phyloP scores from a whole-genome alignment of 164 flowering plant genomes.

The Macadamia integrifolia region DNA sequence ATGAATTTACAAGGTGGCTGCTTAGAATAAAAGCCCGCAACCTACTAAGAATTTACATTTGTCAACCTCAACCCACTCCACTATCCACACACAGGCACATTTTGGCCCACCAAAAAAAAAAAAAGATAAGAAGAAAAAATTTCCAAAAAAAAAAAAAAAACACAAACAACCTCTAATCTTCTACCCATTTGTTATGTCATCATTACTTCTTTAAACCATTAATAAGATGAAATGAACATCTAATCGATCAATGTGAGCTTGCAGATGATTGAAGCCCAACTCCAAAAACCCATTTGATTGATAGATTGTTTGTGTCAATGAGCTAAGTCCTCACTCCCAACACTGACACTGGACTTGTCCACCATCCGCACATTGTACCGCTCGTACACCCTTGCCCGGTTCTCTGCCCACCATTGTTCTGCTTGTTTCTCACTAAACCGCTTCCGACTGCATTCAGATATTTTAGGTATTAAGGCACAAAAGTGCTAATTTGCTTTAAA shows the following conservation, averaged over 20 bases:
- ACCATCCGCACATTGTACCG: slow-evolving; percentile 75
- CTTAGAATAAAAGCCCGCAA: slow-evolving; percentile 33
- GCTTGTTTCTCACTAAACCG: slow-evolving; percentile 96
- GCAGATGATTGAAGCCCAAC: slow-evolving; percentile 12
- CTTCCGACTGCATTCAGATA: slow-evolving; percentile 70
- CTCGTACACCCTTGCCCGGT: slow-evolving; percentile 78
- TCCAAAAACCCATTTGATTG: slow-evolving; percentile 22
- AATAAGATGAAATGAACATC: slow-evolving; percentile 26
- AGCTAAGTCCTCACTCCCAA: slow-evolving; percentile 53
- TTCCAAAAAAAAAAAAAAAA: slow-evolving; percentile 1
- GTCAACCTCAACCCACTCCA: slow-evolving; percentile 32
- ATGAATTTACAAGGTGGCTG: slow-evolving; percentile 51
- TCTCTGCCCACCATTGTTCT: slow-evolving; percentile 97
- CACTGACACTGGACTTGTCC: slow-evolving; percentile 71
- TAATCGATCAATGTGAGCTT: slow-evolving; percentile 23
- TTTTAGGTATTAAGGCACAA: not conserved
- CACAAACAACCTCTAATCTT: slow-evolving; percentile 24
- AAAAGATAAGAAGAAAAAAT: not conserved
- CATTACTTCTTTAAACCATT: slow-evolving; percentile 14
- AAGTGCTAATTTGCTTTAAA: not conserved
- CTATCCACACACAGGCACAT: slow-evolving; percentile 28
- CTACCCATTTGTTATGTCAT: slow-evolving; percentile 9
- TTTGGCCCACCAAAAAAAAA: slow-evolving; percentile 15
- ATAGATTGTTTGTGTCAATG: slow-evolving; percentile 31
- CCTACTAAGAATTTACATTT: slow-evolving; percentile 63